Evolutionary conservation across 192 early-diverging fungal genomes (phyloP), one percentile per base, ranked within the genome.

Genomic region (Mortierella alpina): DNA sequence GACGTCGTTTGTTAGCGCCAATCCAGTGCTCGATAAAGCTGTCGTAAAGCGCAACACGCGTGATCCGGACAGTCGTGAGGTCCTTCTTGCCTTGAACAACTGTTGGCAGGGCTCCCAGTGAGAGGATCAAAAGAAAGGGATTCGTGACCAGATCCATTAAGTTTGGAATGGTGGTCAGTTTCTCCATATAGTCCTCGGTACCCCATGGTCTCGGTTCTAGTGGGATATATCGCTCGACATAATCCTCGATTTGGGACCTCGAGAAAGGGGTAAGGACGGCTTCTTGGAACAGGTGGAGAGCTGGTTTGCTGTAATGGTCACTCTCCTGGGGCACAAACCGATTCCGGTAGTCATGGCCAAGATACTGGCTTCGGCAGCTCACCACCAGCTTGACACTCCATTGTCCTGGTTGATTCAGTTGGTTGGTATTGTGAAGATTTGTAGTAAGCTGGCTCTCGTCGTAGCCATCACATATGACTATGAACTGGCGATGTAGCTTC

Each of bases 351-450:
- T 53, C 50, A 4, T 52, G 49, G 14, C 7, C 39, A 11, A 65
- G 50, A 41, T 17, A 41, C 2, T 49, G 47, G 23, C 50, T 53
- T 31, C 50, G 47, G 49, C 63, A 65, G 50, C 50, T 65, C 22
- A 65, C 40, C 13, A 65, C 49, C 31, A 65, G 12, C 31, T 65
- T 65, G 22, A 23, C 49, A 4, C 23, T 51, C 63, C 63, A 65
- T 18, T 65, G 63, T 7, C 39, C 39, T 40, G 20, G 5, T 20
- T 5, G 8, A 17, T 65, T 65, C 23, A 52, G 18, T 7, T 39
- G 20, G 18, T 65, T 65, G 63, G 48, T 17, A 6, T 2, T 65
- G 63, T 65, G 31, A 49, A 65, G 12, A 49, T 65, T 65, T 6
- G 6, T 50, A 1, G 39, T 7, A 5, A 22, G 41, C 14, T 12